Conservation (phyloP, 805 yeast species). For the Lipomyces oligophaga region DNA sequence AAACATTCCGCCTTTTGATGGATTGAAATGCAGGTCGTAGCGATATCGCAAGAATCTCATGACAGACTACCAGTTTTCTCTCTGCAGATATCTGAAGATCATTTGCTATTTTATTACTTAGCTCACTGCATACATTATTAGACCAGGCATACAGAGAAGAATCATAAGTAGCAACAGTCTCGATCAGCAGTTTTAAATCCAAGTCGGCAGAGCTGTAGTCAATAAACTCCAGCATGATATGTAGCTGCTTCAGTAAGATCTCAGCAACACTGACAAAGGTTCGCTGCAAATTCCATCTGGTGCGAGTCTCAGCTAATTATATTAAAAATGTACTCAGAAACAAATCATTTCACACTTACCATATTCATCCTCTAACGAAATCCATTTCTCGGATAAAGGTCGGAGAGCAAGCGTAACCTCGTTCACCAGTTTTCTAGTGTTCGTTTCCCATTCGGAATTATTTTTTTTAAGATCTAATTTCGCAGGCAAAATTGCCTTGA, state of each 20-base stretch:
- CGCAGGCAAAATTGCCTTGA: too few species aligned
- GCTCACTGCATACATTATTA: background rate
- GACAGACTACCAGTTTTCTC: background rate
- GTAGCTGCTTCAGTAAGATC: constrained; percentile 5
- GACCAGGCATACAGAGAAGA: constrained; percentile 15
- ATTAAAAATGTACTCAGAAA: background rate
- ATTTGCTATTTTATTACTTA: constrained; percentile 2
- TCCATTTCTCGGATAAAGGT: constrained; percentile 18
- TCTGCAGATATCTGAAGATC: background rate
- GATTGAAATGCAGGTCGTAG: constrained; percentile 15
- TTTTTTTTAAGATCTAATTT: too few species aligned
- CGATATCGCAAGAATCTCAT: constrained; percentile 3
- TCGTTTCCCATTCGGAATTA: background rate
- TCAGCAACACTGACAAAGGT: constrained; percentile 7
- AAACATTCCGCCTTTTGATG: constrained; percentile 7
- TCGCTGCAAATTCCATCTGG: constrained; percentile 18
- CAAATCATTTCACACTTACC: constrained; percentile 1
- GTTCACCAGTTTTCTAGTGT: background rate
- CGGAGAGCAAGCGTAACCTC: constrained; percentile 6
- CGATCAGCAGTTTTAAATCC: background rate
- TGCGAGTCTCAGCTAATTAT: constrained; percentile 9
- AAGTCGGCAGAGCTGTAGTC: background rate
- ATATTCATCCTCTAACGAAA: constrained; percentile 9
- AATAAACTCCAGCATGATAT: constrained; percentile 1
- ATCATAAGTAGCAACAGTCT: constrained; percentile 9